Percentiles rank a stretch among this genome's conserved stretches.
Conservation (phyloP, 23 red algal species). For the Pyropia yezoensis region DNA sequence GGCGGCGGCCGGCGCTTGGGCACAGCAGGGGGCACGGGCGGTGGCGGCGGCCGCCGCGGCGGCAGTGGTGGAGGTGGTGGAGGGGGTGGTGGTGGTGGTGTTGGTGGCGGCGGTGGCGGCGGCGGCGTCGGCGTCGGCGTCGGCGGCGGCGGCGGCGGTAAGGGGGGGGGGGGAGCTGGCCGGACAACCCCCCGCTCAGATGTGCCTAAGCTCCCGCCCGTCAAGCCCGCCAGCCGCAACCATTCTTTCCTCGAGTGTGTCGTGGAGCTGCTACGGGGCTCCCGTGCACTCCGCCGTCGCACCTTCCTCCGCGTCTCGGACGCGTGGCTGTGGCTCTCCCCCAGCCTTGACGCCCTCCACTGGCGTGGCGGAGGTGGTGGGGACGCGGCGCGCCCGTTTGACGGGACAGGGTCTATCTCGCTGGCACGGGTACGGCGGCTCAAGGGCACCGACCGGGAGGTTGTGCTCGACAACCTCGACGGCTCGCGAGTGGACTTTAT, state of each 20-base stretch:
- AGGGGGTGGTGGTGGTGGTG: too few relatives aligned
- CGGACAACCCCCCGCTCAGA: too few relatives aligned
- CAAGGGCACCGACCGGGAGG: constrained; percentile 24
- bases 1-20: too few relatives aligned
- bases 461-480: constrained; percentile 21
- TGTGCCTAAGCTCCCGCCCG: too few relatives aligned
- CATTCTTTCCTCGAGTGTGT: constrained; percentile 65
- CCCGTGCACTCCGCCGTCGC: constrained; percentile 6
- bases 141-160: too few relatives aligned
- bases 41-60: too few relatives aligned
- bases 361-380: background rate
- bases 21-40: too few relatives aligned
- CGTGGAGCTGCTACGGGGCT: constrained; percentile 34
- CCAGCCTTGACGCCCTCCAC: constrained; percentile 14
- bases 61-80: too few relatives aligned
- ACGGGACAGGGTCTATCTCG: constrained; percentile 3
- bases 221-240: background rate
- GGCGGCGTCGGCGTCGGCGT: too few relatives aligned
- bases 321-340: constrained; percentile 28
- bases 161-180: too few relatives aligned
- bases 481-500: constrained; percentile 26
- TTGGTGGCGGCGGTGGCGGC: too few relatives aligned
- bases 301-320: constrained; percentile 25
- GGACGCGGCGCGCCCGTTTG: background rate
- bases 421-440: constrained; percentile 24